A percentile compares a stretch with the other conserved stretches of the same genome.
Conservation (phyloP, 805 yeast genomes). For the Teunomyces gatunensis region DNA sequence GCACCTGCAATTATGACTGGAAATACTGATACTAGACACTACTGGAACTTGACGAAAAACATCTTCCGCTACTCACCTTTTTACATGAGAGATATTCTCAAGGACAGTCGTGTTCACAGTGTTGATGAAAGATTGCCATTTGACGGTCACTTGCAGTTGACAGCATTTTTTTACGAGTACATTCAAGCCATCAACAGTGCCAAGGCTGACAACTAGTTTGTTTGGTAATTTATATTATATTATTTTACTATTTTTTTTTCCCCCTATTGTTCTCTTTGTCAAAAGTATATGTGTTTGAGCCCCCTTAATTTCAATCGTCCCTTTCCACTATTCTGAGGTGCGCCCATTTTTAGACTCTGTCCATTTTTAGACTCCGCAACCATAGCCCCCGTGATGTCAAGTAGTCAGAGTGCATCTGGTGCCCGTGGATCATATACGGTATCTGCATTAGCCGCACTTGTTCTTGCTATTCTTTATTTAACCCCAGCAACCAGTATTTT, state of each 20-base stretch:
- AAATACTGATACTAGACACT: slow-evolving; percentile 61
- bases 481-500: not conserved
- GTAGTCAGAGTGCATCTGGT: not conserved
- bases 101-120: slow-evolving; percentile 29
- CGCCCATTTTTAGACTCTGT: too few relatives aligned
- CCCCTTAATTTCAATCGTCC: too few relatives aligned
- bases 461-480: not conserved
- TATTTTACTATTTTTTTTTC: not conserved
- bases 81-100: slow-evolving; percentile 11
- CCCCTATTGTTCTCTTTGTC: not conserved
- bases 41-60: slow-evolving; percentile 54
- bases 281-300: too few relatives aligned
- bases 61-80: slow-evolving; percentile 49
- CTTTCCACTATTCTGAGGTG: too few relatives aligned
- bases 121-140: slow-evolving; percentile 33
- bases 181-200: slow-evolving; percentile 12
- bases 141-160: slow-evolving; percentile 32
- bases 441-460: not conserved
- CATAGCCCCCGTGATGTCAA: too few relatives aligned
- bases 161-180: slow-evolving; percentile 33
- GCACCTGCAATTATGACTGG: slow-evolving; percentile 55
- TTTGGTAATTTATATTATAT: not conserved
- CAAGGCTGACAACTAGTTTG: not conserved
- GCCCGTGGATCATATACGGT: not conserved
- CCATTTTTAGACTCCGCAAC: too few relatives aligned